phyloP scores from a whole-genome alignment of 176 grass and related monocot species.

The Ampelocalamus luodianensis region DNA sequence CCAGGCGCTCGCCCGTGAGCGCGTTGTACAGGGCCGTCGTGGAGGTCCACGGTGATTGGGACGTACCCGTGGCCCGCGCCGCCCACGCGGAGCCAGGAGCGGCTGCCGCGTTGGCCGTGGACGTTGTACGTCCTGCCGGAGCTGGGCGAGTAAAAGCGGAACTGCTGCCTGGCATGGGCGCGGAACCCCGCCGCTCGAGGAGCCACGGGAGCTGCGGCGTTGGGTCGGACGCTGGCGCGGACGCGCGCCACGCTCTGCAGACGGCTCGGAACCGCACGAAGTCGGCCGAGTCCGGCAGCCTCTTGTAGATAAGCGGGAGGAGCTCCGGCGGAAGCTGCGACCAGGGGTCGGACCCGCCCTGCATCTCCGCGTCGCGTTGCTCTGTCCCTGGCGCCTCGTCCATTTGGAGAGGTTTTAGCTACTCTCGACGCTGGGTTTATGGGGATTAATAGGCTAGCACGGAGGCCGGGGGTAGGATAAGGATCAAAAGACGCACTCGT shows the following conservation, averaged over 20 bases:
- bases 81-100: neutral
- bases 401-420: neutral
- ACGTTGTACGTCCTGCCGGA: neutral
- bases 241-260: constrained; percentile 33
- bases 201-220: constrained; percentile 49
- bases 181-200: neutral
- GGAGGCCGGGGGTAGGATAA: neutral
- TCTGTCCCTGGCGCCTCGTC: neutral
- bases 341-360: constrained; percentile 1
- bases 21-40: constrained; percentile 27
- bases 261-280: constrained; percentile 39
- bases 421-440: neutral
- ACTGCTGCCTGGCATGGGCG: neutral
- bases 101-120: neutral
- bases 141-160: constrained; percentile 30
- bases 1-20: neutral
- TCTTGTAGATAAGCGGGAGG: constrained; percentile 22
- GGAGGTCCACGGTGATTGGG: constrained; percentile 5
- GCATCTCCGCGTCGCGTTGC: neutral
- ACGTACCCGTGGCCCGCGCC: neutral
- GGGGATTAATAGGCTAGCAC: neutral
- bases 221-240: neutral
- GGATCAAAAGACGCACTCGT: neutral
- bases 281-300: constrained; percentile 28
- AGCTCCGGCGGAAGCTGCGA: constrained; percentile 46